Evolutionary conservation across 1,284 basidiomycete genomes (phyloP).

Genomic region (Cystobasidiaceae sp.): DNA sequence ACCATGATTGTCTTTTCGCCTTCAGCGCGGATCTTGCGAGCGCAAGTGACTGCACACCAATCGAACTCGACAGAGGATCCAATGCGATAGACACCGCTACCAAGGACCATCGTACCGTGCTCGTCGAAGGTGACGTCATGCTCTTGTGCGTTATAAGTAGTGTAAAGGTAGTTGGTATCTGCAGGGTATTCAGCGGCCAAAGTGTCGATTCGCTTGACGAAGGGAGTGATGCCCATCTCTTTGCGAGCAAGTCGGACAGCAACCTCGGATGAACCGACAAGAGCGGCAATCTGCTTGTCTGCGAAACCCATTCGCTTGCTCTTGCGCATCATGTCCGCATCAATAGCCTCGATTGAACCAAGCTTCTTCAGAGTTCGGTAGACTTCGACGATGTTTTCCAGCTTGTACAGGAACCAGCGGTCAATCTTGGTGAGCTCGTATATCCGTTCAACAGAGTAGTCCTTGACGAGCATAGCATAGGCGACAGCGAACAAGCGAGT

Average conservation of each 20-base stretch:
- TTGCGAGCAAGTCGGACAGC: conserved; percentile 80
- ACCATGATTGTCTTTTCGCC: conserved; percentile 97
- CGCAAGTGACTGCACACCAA: conserved; percentile 99
- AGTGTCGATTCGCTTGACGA: conserved; percentile 99
- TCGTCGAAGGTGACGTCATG: conserved; percentile 97
- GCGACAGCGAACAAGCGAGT: conserved; percentile 95
- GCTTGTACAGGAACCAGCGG: conserved; percentile 99
- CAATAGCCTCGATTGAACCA: conserved; percentile 58
- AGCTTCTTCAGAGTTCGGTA: conserved; percentile 66
- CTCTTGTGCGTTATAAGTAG: conserved; percentile 94
- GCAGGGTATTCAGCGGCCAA: conserved; percentile 98
- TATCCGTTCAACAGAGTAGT: conserved; percentile 81
- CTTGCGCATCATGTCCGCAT: conserved; percentile 60
- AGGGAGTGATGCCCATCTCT: conserved; percentile 80
- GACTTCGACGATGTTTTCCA: conserved; percentile 90
- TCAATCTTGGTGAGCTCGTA: conserved; percentile 97
- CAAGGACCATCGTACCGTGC: conserved; percentile 98
- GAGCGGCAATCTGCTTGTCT: conserved; percentile 81
- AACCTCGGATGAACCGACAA: conserved; percentile 61
- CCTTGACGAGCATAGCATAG: conserved; percentile 91
- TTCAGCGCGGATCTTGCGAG: conserved; percentile 81
- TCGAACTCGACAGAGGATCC: conserved; percentile 99
- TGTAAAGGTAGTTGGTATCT: conserved; percentile 99
- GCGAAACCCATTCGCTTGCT: conserved; percentile 94
- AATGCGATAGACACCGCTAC: conserved; percentile 96